phyloP scores from a whole-genome alignment of 2,329 filamentous ascomycete species.

The Tolypocladium ophioglossoides region DNA sequence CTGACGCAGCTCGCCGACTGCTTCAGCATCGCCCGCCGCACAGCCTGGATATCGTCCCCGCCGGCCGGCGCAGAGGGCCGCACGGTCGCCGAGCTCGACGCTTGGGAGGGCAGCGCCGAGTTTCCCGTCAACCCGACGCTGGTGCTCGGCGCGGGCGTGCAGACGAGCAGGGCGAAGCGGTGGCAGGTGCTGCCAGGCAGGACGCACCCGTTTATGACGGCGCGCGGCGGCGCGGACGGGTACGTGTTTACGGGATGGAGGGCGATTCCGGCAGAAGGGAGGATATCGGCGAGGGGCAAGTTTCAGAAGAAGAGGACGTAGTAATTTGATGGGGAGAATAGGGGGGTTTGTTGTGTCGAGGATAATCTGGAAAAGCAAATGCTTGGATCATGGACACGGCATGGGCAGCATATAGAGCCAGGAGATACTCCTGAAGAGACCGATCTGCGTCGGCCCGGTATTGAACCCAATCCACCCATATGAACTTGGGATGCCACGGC shows the following conservation, averaged over 20 bases:
- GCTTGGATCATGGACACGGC: background rate
- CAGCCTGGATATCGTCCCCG: constrained; percentile 56
- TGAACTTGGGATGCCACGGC: background rate
- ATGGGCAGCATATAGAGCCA: background rate
- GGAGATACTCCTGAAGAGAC: background rate
- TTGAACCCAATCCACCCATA: too few species aligned
- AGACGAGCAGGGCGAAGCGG: constrained; percentile 65
- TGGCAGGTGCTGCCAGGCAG: constrained; percentile 91
- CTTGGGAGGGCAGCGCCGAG: constrained; percentile 54
- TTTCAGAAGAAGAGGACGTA: constrained; percentile 52
- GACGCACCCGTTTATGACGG: constrained; percentile 92
- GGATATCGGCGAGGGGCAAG: constrained; percentile 73
- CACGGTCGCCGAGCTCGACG: constrained; percentile 38
- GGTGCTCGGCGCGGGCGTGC: constrained; percentile 67
- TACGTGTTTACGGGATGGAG: constrained; percentile 79
- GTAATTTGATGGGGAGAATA: background rate
- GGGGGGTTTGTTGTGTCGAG: background rate
- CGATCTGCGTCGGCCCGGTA: background rate
- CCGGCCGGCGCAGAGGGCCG: constrained; percentile 34
- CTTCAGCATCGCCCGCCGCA: constrained; percentile 70
- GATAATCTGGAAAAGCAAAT: background rate
- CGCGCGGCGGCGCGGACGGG: constrained; percentile 76
- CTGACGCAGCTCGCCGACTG: constrained; percentile 68
- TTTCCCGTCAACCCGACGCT: constrained; percentile 84
- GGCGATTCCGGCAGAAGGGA: constrained; percentile 69